A percentile compares a stretch with the other conserved stretches of the same genome.
These are phyloP conservation scores for Croton laevigatus DNA, from an alignment of 441 rosid genomes.

Conservation along the genomic window DNA sequence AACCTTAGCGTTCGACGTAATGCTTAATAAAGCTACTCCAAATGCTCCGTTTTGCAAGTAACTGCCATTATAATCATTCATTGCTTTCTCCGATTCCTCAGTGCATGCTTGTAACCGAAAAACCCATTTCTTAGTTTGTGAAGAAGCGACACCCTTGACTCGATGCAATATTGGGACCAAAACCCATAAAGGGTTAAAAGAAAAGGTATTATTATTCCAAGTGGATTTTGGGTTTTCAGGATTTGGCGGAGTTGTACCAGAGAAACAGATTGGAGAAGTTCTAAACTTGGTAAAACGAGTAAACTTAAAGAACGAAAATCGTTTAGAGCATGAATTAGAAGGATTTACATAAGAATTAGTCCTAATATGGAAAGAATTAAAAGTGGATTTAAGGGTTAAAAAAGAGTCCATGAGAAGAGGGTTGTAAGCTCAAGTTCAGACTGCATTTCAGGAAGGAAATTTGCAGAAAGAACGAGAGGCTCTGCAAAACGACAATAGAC, in stretches of 20 bases:
- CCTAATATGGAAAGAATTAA: neutral
- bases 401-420: conserved; percentile 6
- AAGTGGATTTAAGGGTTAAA: conserved; percentile 15
- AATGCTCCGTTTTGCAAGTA: conserved; percentile 53
- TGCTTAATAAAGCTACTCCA: conserved; percentile 66
- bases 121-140: conserved; percentile 41
- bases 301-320: conserved; percentile 30
- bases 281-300: conserved; percentile 24
- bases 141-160: conserved; percentile 13
- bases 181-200: conserved; percentile 13
- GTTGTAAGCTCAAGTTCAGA: neutral
- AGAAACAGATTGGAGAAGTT: conserved; percentile 34
- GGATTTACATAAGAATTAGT: neutral
- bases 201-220: conserved; percentile 7
- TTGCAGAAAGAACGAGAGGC: conserved; percentile 3
- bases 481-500: neutral
- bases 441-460: conserved; percentile 36
- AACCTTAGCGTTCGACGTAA: conserved; percentile 66
- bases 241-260: conserved; percentile 29
- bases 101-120: conserved; percentile 40
- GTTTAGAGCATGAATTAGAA: neutral
- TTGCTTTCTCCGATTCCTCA: conserved; percentile 38
- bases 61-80: conserved; percentile 23
- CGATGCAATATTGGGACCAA: conserved; percentile 34
- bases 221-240: conserved; percentile 23